Evolutionary conservation across 495 filamentous ascomycete genomes (phyloP), one percentile per base, ranked within the genome.

Genomic region (Daldinia childiae): DNA sequence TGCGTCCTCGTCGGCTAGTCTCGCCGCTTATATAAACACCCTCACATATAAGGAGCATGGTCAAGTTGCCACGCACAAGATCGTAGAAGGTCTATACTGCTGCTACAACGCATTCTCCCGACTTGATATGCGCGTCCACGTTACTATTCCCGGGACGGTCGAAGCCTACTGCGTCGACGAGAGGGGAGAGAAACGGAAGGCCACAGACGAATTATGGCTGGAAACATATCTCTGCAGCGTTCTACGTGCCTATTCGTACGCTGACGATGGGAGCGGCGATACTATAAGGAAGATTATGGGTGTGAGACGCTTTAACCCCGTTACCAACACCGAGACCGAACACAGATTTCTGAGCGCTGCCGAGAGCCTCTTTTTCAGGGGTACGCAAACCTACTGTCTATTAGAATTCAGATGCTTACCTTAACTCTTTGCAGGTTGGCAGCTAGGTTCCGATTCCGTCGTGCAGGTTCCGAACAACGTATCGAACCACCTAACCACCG

Each of bases 91-190:
- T 14, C 86, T 96, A 26, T 98, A 98, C 79, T 98, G 95, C 82
- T 99, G 96, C 81, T 99, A 99, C 85, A 99, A 99, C 93, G 95
- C 95, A 69, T 98, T 99, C 82, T 98, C 95, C 9, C 89, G 97
- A 64, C 86, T 98, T 39, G 95, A 99, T 77, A 98, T 99, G 96
- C 93, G 95, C 48, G 95, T 99, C 21, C 93, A 97, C 73, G 95
- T 98, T 29, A 93, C 93, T 63, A 98, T 98, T 72, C 95, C 95
- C 32, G 95, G 95, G 58, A 93, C 91, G 21, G 92, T 99, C 39
- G 95, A 98, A 79, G 92, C 91, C 76, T 98, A 97, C 80, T 97
- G 94, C 78, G 91, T 99, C 66, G 94, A 99, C 79, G 95, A 99
- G 80, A 88, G 93, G 64, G 96, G 95, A 60, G 93, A 98, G 74